These are phyloP conservation scores for Fusarium piperis DNA, from an alignment of 2,329 filamentous ascomycete species.

Conservation along the genomic window DNA sequence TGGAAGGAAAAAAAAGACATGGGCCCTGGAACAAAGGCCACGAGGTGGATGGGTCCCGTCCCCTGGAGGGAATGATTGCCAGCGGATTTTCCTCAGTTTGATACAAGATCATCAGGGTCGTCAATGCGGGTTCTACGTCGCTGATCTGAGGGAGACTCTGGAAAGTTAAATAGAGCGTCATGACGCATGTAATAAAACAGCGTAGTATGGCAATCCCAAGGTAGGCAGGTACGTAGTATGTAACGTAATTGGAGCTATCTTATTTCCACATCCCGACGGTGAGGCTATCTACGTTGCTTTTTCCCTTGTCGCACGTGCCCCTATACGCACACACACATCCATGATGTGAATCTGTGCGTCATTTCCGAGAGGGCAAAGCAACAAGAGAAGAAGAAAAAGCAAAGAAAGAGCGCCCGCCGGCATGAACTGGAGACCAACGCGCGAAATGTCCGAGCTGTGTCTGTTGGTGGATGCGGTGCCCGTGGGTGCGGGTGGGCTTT, in stretches of 20 bases:
- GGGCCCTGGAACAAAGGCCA: not conserved
- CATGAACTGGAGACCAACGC: conserved; percentile 4
- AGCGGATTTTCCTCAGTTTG: not conserved
- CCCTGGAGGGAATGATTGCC: not conserved
- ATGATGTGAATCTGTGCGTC: conserved; percentile 23
- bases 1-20: not conserved
- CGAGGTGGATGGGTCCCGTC: not conserved
- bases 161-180: not conserved
- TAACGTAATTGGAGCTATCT: not conserved
- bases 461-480: not conserved
- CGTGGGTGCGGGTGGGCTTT: not conserved
- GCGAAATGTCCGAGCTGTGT: conserved; percentile 8
- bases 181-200: not conserved
- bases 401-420: not conserved
- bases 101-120: not conserved
- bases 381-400: not conserved
- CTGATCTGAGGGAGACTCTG: not conserved
- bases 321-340: not conserved
- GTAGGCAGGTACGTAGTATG: no score
- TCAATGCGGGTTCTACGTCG: not conserved
- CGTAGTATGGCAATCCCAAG: not conserved
- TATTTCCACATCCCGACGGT: not conserved
- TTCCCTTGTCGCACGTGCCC: conserved; percentile 5
- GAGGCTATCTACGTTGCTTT: conserved; percentile 7
- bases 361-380: not conserved